phyloP scores from a whole-genome alignment of 108 stramenopile genomes.

The Epipyxis sp. region DNA sequence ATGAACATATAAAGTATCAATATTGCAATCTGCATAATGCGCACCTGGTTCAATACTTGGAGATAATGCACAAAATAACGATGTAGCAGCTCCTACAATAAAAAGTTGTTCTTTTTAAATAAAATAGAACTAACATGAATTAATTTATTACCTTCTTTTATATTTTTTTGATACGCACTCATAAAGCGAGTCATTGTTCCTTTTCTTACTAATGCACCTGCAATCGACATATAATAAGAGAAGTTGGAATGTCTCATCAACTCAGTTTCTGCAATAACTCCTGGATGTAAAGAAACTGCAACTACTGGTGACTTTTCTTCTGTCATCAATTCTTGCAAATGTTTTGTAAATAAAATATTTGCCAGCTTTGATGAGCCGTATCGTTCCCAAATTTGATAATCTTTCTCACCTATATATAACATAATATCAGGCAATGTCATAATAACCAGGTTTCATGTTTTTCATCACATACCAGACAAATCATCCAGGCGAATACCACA shows the following conservation, averaged over 20 bases:
- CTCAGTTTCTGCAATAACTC: background rate
- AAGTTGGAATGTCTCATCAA: conserved; percentile 1
- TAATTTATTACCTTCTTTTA: background rate
- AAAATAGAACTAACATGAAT: too few relatives aligned
- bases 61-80: background rate
- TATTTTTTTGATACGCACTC: background rate
- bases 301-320: background rate
- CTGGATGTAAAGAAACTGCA: background rate
- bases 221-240: background rate
- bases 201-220: background rate
- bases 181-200: background rate
- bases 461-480: too few relatives aligned
- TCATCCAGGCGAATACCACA: background rate
- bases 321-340: background rate
- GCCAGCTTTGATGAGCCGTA: background rate
- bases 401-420: background rate
- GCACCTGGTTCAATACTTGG: background rate
- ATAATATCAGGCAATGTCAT: too few relatives aligned
- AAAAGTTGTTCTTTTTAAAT: too few relatives aligned
- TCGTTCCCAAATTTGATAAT: conserved; percentile 5
- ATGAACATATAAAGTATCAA: background rate
- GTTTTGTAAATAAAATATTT: background rate
- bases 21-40: background rate
- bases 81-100: background rate
- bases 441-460: too few relatives aligned